Evolutionary conservation across 2,329 filamentous ascomycete species (phyloP).

Genomic region (Aspergillus ibericus): DNA sequence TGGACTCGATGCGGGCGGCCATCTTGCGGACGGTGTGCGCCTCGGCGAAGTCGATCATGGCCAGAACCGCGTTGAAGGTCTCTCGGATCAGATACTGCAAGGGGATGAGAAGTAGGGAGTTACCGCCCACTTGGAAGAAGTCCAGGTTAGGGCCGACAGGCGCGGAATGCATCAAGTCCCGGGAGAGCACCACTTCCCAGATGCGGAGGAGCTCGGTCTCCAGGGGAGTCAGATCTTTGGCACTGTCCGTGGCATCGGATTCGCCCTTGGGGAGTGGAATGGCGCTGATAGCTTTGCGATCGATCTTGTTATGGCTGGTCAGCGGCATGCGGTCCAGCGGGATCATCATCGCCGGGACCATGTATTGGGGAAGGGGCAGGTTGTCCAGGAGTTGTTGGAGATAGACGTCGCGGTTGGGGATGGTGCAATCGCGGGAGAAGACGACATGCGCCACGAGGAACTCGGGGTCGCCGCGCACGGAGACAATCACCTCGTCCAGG

Average conservation of each 20-base stretch:
- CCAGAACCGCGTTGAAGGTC: not conserved
- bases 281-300: conserved; percentile 16
- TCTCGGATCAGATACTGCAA: conserved; percentile 2
- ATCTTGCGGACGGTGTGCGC: not conserved
- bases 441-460: too few species aligned
- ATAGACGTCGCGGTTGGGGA: not conserved
- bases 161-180: not conserved
- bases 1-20: not conserved
- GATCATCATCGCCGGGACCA: conserved; percentile 32
- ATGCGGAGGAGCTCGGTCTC: not conserved
- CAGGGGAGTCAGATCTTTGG: not conserved
- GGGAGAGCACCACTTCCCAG: conserved; percentile 4
- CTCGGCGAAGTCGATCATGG: not conserved
- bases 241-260: not conserved
- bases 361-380: conserved; percentile 32
- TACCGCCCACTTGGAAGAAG: conserved; percentile 14
- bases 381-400: not conserved
- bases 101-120: conserved; percentile 5
- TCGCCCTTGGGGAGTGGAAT: conserved; percentile 21
- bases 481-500: not conserved
- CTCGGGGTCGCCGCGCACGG: not conserved
- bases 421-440: too few species aligned
- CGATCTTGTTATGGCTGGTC: conserved; percentile 28
- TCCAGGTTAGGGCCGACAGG: not conserved
- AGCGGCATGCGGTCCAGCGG: conserved; percentile 25